Base-by-base conservation (phyloP, 2,329 filamentous ascomycete genomes). In the Neoascochyta sp. region DNA sequence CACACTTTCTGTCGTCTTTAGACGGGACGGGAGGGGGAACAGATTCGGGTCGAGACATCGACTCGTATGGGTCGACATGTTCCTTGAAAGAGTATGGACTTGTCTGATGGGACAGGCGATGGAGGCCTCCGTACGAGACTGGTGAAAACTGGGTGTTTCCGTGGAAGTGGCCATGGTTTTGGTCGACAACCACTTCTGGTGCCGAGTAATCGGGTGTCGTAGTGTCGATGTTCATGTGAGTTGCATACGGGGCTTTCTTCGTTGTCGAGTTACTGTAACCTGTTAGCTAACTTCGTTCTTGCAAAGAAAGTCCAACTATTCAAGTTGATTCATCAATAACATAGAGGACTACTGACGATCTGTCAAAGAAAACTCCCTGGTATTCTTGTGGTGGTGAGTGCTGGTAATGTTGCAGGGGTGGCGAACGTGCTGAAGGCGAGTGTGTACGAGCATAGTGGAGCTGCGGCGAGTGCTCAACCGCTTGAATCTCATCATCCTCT, bases 11-110 rank as follows among this genome's bases (percentile, higher is more conserved):
- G 3, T 48, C 35, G 12, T 49, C 38, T 16, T 52, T 51, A 1
- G 41, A 39, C 16, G 42, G 39, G 2, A 43, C 29, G 21, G 37
- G 43, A n/a, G 39, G 47, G 15, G 35, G 43, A 14, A 29, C 35
- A 12, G 32, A 29, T 24, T 32, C 43, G 7, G 39, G 25, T 9
- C 37, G 38, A n/a, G 39, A 41, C 5, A 30, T 27, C 2, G 36
- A 21, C 7, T 47, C 41, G 20, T 35, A 36, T 5, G 41, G 23
- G 22, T 49, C 44, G 10, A 52, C 46, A 24, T 53, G 47, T 24
- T 53, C 48, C 21, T 50, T 52, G 33, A 53, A 50, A 2, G 41
- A 42, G 20, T 47, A 53, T 7, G 43, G 41, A 18, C 44, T 37
- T 5, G 42, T 19, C 11, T 46, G 37, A 22, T 41, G 45, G 10